Evolutionary conservation across 768 basidiomycete species (phyloP), one percentile per base, ranked within the genome.

Genomic region (Peribolospora kevripleyi): DNA sequence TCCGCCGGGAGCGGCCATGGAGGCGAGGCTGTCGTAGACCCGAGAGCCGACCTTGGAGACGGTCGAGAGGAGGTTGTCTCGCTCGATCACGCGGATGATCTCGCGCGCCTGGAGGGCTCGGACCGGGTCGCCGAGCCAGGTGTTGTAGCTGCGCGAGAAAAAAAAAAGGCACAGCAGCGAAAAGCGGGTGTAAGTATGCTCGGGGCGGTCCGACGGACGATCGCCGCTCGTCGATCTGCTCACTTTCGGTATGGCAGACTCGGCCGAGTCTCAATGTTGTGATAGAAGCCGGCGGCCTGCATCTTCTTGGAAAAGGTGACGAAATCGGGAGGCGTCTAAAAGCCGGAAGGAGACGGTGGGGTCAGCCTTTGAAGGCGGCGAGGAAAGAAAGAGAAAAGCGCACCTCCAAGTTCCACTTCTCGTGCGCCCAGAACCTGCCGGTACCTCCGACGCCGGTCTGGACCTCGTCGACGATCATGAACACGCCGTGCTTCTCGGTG

Each of bases 361-460:
- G 25, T 25, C 25, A 25, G 25, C 25, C 25, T 25, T 25, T 25
- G 25, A 1, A 25, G 25, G 25, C 25, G 25, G 25, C 25, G 25
- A 1, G 25, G 25, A 25, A 25, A 25, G 25, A 1, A 25, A 25
- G 25, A 1, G 25, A 1, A 25, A 25, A 1, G 25, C 25, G 25
- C 25, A 25, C 25, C 25, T 61, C 48, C 42, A 70, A 57, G 8
- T 58, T 62, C 71, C 71, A 72, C 53, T 69, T 65, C 52, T 71
- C 70, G 62, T 70, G 68, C 4, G 70, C 70, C 71, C 71, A 72
- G 62, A 72, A 70, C 25, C 60, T 61, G 7, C 71, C 71, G 1
- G 71, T 71, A 0, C 70, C 70, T 36, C 61, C 71, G 13, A 70
- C 66, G 14, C 71, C 71, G 10, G 71, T 72, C 55, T 72, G 71